Conservation (phyloP, 108 stramenopile species). For the Nitzschia sp. region DNA sequence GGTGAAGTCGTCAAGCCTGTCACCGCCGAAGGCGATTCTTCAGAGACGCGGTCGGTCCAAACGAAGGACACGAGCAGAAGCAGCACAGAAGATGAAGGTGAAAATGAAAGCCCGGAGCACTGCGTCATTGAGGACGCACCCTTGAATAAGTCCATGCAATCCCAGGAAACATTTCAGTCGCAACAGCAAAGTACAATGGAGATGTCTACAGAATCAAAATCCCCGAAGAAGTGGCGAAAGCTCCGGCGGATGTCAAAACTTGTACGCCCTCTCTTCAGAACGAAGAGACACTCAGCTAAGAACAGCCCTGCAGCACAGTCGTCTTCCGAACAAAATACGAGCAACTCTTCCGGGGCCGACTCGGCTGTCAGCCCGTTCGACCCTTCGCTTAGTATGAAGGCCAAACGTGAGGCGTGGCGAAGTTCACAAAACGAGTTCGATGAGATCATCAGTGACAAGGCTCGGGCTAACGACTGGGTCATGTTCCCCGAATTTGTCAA, state of each 20-base stretch:
- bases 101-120: neutral
- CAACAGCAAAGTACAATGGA: too few species aligned
- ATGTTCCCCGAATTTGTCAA: neutral
- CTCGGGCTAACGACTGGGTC: slow-evolving; percentile 6
- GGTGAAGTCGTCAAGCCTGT: too few species aligned
- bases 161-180: too few species aligned
- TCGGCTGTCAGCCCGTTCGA: neutral
- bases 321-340: too few species aligned
- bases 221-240: slow-evolving; percentile 13
- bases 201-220: neutral
- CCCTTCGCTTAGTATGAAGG: slow-evolving; percentile 1
- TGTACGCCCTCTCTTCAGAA: slow-evolving; percentile 12
- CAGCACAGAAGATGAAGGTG: neutral
- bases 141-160: too few species aligned
- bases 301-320: neutral
- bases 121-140: neutral
- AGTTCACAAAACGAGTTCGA: neutral
- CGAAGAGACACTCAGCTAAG: neutral
- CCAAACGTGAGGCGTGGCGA: slow-evolving; percentile 14
- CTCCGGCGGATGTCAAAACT: slow-evolving; percentile 6
- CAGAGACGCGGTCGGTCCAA: neutral
- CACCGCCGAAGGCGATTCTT: too few species aligned
- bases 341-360: neutral
- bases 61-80: neutral
- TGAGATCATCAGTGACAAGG: neutral